Conservation (phyloP, 495 filamentous ascomycete genomes). For the Glutinoglossum americanum region DNA sequence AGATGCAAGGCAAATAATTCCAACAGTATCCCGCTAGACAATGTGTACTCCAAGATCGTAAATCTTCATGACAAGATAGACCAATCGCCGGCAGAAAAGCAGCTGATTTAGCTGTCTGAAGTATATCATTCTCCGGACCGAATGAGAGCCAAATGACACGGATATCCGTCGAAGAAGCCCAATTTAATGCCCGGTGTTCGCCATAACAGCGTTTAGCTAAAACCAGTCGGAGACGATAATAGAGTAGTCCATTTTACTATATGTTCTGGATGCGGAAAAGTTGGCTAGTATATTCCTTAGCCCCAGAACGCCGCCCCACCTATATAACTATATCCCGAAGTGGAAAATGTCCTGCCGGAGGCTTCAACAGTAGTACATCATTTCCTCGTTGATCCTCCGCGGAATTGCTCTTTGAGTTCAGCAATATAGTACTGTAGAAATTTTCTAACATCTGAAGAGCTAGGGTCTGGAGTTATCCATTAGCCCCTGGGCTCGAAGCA, state of each 20-base stretch:
- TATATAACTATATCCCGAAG: not conserved
- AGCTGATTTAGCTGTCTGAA: not conserved
- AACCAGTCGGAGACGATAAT: not conserved
- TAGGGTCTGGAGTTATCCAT: not conserved
- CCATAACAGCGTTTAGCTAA: not conserved
- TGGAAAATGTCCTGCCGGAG: not conserved
- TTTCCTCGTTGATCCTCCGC: constrained; percentile 22
- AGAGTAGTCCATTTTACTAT: not conserved
- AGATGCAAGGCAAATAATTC: no score
- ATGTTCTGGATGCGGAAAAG: not conserved
- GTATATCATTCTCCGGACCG: constrained; percentile 11
- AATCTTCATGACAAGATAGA: not conserved
- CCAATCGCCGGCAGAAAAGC: not conserved
- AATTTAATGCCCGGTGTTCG: constrained; percentile 13
- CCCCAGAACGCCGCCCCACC: not conserved
- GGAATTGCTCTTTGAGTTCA: constrained; percentile 35
- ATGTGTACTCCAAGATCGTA: not conserved
- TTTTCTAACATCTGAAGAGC: constrained; percentile 13
- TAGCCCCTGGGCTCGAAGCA: not conserved
- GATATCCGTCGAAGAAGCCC: constrained; percentile 12
- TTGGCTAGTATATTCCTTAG: not conserved
- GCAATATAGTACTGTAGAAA: constrained; percentile 36
- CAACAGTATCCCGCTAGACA: not conserved
- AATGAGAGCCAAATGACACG: constrained; percentile 17
- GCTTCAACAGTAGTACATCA: not conserved